Evolutionary conservation across 345 rosid species (phyloP), one percentile per base, ranked within the genome.

Genomic region (Nasturtium officinale): DNA sequence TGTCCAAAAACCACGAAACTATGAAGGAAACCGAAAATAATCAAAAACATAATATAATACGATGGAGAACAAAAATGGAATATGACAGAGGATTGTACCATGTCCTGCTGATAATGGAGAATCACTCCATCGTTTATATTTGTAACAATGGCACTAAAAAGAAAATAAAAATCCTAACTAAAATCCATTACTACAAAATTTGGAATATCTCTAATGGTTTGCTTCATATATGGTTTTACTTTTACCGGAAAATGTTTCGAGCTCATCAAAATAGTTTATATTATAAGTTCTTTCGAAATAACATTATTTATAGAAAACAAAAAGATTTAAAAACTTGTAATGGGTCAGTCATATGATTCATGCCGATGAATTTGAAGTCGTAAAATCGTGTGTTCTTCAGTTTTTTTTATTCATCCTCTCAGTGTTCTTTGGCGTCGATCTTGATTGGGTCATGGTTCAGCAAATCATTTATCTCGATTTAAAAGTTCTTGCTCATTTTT

Each of bases 51-150:
- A n/a, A n/a, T 25, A 25, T 13, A 6, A 53, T 7, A 47, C 17
- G 5, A 46, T 53, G 16, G 58, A 52, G 57, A 25, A 25, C 33
- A 25, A 12, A 51, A 23, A 5, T 12, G 64, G 73, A 56, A 69
- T 29, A 56, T 45, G 55, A 56, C n/a, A 56, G n/a, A 68, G 45
- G 65, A 57, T 56, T 29, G 30, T 56, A 56, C 73, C 65, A 56
- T 56, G 45, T 29, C 23, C 10, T 69, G 55, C 23, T 56, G 15
- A n/a, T 56, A 69, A 55, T 69, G 65, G 73, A 56, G 73, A 56
- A 57, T 56, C 72, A 40, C 5, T 54, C 18, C 52, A 54, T 54
- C 40, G 40, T 26, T 26, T 40, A 54, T 17, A 67, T 26, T 67
- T 54, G 61, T 26, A 54, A 42, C 52, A 12, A 54, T 35, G 26